These are phyloP conservation scores for Platanthera zijinensis DNA, from an alignment of 106 monocot species.

Conservation along the genomic window DNA sequence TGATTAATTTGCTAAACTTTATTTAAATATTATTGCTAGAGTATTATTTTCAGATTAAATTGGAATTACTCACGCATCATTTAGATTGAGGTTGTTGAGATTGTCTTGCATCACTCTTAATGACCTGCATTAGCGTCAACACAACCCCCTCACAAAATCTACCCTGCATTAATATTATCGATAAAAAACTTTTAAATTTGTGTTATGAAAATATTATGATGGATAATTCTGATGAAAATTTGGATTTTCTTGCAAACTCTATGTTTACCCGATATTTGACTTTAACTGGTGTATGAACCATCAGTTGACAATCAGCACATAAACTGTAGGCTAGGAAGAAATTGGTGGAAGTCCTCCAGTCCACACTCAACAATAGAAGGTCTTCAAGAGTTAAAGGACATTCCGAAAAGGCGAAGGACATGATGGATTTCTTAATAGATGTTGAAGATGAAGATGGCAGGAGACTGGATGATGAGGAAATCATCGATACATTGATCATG, in stretches of 20 bases:
- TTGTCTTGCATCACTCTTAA: too few relatives aligned
- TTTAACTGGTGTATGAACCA: background rate
- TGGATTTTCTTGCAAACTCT: background rate
- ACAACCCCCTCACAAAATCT: too few relatives aligned
- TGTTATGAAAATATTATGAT: background rate
- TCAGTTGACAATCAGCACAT: background rate
- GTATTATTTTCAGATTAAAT: too few relatives aligned
- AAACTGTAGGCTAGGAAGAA: constrained; percentile 56
- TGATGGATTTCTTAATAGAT: constrained; percentile 77
- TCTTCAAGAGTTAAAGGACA: constrained; percentile 9
- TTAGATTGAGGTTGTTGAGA: too few relatives aligned
- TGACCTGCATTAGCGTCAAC: too few relatives aligned
- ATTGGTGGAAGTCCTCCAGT: constrained; percentile 64
- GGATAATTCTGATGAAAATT: background rate
- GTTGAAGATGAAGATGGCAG: constrained; percentile 59
- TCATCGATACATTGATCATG: constrained; percentile 83
- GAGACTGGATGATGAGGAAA: constrained; percentile 66
- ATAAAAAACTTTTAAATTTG: background rate
- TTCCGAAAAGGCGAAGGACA: constrained; percentile 29
- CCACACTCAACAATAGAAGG: constrained; percentile 52
- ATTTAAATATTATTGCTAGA: too few relatives aligned
- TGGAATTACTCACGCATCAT: too few relatives aligned
- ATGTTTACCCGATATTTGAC: background rate
- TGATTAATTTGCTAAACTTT: too few relatives aligned
- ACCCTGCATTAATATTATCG: too few relatives aligned